Evolutionary conservation across 768 basidiomycete genomes (phyloP).

Genomic region (Cystofilobasidium ferigula): DNA sequence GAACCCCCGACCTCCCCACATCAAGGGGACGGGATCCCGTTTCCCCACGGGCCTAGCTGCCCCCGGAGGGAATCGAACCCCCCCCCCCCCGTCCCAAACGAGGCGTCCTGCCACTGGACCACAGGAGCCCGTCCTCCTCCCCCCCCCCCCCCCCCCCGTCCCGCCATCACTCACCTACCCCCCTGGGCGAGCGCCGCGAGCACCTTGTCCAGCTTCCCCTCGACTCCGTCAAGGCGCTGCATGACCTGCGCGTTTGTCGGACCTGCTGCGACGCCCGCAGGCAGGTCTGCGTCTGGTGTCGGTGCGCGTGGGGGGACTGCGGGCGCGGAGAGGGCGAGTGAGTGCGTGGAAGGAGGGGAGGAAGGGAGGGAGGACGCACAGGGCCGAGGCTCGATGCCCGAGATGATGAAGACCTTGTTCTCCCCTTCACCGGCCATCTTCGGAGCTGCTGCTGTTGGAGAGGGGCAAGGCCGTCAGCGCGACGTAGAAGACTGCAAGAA

Average conservation of each 20-base stretch:
- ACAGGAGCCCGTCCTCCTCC: too few species aligned
- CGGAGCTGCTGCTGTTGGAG: background rate
- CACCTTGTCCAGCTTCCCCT: background rate
- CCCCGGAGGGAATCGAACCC: too few species aligned
- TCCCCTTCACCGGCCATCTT: constrained; percentile 3
- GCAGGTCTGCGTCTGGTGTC: background rate
- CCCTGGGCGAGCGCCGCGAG: background rate
- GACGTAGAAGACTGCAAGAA: too few species aligned
- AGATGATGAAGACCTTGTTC: background rate
- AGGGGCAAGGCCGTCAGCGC: too few species aligned
- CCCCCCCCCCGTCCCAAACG: too few species aligned
- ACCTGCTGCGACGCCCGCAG: background rate
- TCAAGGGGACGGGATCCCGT: too few species aligned
- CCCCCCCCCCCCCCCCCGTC: too few species aligned
- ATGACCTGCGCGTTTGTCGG: background rate
- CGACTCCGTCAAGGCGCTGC: background rate
- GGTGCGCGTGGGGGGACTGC: background rate
- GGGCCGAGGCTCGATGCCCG: background rate
- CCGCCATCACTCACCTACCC: too few species aligned
- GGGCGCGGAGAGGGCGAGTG: background rate
- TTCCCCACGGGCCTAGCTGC: too few species aligned
- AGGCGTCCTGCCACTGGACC: too few species aligned
- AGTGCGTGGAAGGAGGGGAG: background rate
- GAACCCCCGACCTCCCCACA: too few species aligned
- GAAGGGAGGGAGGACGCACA: background rate